Base-by-base conservation (phyloP, 1,284 basidiomycete species). In the Papiliotrema fonsecae region DNA sequence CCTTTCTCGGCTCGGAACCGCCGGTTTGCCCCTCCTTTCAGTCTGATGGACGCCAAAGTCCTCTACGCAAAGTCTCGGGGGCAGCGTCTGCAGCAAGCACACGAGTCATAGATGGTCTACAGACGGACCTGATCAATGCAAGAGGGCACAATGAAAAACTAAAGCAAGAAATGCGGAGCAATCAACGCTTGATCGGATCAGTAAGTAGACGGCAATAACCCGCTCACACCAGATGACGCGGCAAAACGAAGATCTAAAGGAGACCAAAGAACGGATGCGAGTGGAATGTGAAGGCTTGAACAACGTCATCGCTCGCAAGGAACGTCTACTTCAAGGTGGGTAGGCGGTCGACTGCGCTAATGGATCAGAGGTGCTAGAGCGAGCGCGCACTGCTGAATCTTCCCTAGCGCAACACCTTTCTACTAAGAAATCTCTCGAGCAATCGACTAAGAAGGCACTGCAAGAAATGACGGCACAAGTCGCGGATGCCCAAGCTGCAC, bases 191-290 rank as follows among this genome's bases (percentile, higher is more conserved):
- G 16, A 62, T 70, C 14, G 63, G 58, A 21, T 58, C 57, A 27
- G 69, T 69, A 34, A 51, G 68, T 59, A 1, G 16, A 2, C 11
- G 4, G 19, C 14, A 26, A n/a, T 10, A 11, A 14, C 25, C 10
- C 11, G 41, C 30, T 43, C 28, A 55, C 24, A 10, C 10, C 45
- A 73, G 66, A 55, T 74, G 19, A 71, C 70, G 2, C 50, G 70
- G n/a, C 65, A 69, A 49, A 69, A 55, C 18, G 72, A 72, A 40
- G 71, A 72, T 54, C 55, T 72, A 27, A 66, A 68, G 42, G 71
- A 73, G 46, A 70, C 69, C 3, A 61, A 64, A 40, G 70, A 70
- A 31, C 54, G 72, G 35, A 66, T 69, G 60, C 52, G 69, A n/a
- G 54, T 58, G 14, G 69, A 74, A 49, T 60, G 59, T 27, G 71